Base-by-base conservation (phyloP, 768 basidiomycete genomes). In the Panaeolus cyanescens region DNA sequence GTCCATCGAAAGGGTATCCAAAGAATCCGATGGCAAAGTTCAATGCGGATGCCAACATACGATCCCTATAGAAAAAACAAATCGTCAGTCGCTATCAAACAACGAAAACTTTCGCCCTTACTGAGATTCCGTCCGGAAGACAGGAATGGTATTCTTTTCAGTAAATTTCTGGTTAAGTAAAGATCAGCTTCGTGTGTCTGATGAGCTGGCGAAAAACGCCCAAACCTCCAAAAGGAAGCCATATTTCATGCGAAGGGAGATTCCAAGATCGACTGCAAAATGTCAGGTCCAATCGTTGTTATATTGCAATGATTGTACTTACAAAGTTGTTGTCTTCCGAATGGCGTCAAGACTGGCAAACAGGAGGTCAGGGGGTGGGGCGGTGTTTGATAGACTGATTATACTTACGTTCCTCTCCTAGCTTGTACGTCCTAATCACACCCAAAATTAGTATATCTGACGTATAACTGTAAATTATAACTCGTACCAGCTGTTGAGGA, bases 291-390 rank as follows among this genome's bases (percentile, higher is more conserved):
- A 30, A n/a, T 30, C 28, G 31, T 2, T 37, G 59, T 5, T 4
- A 40, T n/a, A 45, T 19, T 36, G 57, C 39, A 57, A 10, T 22
- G 34, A 32, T 10, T 7, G 31, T 10, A 76, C 88, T 60, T 60
- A 91, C 89, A 96, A 4, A 95, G 75, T 65, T 97, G 94, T 67
- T 92, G 87, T 54, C 95, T 79, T 53, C 95, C 94, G 63, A 96
- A 96, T 0, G 94, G 92, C n/a, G 94, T 95, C 61, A 96, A 76
- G 32, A 92, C 89, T 91, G 61, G 20, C 36, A 12, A 32, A 32
- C 1, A 7, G 33, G 39, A 60, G 61, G 20, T 63, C 17, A 62
- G 45, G 40, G 10, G 50, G 32, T 55, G 32, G 63, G 37, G 20
- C 42, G 40, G 15, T 7, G 37, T 54, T 22, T 13, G 7, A 7